Conservation (phyloP, 2,329 filamentous ascomycete genomes). For the Lasiodiplodia theobromae region DNA sequence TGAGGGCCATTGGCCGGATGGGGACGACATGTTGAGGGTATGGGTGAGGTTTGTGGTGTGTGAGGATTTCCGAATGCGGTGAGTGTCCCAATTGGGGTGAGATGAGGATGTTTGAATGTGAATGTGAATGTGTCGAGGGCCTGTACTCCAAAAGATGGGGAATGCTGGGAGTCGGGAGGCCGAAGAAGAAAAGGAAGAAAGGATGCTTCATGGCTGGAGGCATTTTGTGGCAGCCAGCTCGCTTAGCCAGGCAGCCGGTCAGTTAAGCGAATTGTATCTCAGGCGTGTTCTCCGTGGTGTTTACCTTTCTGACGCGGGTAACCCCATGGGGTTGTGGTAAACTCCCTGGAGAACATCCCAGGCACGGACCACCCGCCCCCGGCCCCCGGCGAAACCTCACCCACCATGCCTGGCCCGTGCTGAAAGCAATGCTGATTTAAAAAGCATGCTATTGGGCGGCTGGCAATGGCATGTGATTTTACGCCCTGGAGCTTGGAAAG, state of each 20-base stretch:
- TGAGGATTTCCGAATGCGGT: neutral
- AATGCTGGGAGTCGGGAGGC: neutral
- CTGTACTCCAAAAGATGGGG: neutral
- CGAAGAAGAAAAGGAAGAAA: slow-evolving; percentile 14
- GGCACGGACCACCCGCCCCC: neutral
- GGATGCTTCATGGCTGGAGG: neutral
- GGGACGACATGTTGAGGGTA: neutral
- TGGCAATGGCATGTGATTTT: neutral
- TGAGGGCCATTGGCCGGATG: neutral
- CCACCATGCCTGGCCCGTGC: neutral
- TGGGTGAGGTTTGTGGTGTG: neutral
- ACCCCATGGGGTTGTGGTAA: neutral
- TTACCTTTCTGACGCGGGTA: neutral
- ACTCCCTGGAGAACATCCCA: neutral
- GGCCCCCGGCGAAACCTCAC: neutral
- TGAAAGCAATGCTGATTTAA: neutral
- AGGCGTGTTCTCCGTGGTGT: slow-evolving; percentile 5
- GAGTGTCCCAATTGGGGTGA: neutral
- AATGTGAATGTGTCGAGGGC: neutral
- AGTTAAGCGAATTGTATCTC: neutral
- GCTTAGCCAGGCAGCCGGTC: neutral
- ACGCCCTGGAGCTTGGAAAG: neutral
- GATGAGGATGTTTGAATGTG: neutral
- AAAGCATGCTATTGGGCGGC: neutral
- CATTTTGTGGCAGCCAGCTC: neutral